phyloP scores from a whole-genome alignment of 352 stramenopile species.

The Globisporangium polare region DNA sequence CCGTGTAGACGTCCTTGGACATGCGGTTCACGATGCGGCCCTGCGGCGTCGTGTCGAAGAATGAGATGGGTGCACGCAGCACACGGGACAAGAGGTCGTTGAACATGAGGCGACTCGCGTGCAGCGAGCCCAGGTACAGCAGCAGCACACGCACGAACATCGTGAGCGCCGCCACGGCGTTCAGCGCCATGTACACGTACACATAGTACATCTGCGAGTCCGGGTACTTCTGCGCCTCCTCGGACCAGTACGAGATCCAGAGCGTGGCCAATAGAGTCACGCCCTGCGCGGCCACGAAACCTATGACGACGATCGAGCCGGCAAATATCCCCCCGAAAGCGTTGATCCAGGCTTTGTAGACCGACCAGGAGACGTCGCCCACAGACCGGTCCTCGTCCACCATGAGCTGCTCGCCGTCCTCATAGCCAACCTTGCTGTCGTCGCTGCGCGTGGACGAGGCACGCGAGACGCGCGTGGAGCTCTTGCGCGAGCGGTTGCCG shows the following conservation, averaged over 20 bases:
- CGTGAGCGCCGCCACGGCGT: constrained; percentile 46
- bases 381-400: constrained; percentile 70
- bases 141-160: constrained; percentile 60
- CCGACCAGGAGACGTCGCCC: constrained; percentile 61
- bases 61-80: constrained; percentile 63
- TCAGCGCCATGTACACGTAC: constrained; percentile 80
- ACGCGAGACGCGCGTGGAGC: constrained; percentile 38
- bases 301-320: constrained; percentile 45
- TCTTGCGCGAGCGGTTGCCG: constrained; percentile 13
- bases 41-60: constrained; percentile 80
- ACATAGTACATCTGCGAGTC: constrained; percentile 78
- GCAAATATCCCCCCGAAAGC: constrained; percentile 56
- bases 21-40: constrained; percentile 74
- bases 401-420: constrained; percentile 45
- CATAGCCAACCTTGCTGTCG: constrained; percentile 27
- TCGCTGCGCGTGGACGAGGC: constrained; percentile 55
- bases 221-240: constrained; percentile 47
- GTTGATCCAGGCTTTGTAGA: constrained; percentile 64
- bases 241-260: constrained; percentile 95
- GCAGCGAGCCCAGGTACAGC: constrained; percentile 58
- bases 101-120: constrained; percentile 61
- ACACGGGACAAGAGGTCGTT: constrained; percentile 50
- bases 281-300: constrained; percentile 46
- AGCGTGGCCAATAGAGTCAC: constrained; percentile 56
- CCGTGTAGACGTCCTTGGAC: constrained; percentile 70